phyloP scores from a whole-genome alignment of 495 filamentous ascomycete genomes.

The Xylaria sp. region DNA sequence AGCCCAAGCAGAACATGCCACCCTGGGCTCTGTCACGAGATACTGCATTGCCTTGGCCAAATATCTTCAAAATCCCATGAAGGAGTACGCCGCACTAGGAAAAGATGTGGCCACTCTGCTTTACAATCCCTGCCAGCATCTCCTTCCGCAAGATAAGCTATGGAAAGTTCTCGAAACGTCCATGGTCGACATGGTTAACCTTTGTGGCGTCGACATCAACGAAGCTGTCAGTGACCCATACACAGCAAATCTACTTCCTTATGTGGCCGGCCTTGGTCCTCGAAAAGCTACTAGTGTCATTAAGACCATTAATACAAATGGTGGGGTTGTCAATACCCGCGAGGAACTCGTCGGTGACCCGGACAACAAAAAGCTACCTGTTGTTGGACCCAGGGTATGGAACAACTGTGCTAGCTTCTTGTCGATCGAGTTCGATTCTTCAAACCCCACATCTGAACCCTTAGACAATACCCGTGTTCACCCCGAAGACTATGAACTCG shows the following conservation, averaged over 20 bases:
- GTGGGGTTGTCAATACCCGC: conserved; percentile 79
- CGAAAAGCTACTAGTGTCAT: conserved; percentile 87
- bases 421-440: conserved; percentile 82
- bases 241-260: conserved; percentile 86
- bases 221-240: conserved; percentile 81
- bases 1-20: conserved; percentile 81
- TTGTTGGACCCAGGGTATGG: conserved; percentile 89
- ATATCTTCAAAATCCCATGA: conserved; percentile 92
- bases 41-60: conserved; percentile 89
- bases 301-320: conserved; percentile 88
- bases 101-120: conserved; percentile 84
- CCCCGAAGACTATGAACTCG: conserved; percentile 97
- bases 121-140: conserved; percentile 88
- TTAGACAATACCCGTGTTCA: conserved; percentile 96
- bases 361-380: conserved; percentile 74
- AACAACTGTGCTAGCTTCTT: conserved; percentile 96
- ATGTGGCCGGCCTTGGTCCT: conserved; percentile 90
- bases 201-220: conserved; percentile 93
- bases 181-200: conserved; percentile 97
- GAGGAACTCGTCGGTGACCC: conserved; percentile 87
- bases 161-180: conserved; percentile 86
- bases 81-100: conserved; percentile 91
- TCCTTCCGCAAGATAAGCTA: conserved; percentile 85
- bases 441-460: conserved; percentile 82
- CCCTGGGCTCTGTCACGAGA: conserved; percentile 72